Evolutionary conservation across 2,329 filamentous ascomycete genomes (phyloP), one percentile per base, ranked within the genome.

Genomic region (Dactylonectria macrodidyma): DNA sequence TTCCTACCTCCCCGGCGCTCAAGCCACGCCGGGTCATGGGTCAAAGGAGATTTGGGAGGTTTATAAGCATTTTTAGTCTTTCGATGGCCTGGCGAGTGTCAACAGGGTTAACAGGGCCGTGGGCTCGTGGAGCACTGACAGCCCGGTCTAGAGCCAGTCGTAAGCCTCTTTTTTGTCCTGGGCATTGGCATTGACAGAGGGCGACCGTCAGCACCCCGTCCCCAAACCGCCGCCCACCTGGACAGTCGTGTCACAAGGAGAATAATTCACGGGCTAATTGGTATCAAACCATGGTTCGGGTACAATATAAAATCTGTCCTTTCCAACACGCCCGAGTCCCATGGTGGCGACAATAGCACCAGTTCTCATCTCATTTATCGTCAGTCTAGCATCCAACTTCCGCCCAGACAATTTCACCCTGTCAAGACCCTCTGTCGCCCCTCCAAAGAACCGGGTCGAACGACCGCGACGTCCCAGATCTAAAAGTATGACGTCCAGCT

Each of bases 1-100:
- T 30, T 30, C 19, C 22, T 30, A 55, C 33, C 56, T 62, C 64
- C 56, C 47, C 61, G 62, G 62, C 66, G 68, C 62, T 70, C 68
- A 55, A 66, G n/a, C 24, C 68, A 68, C 65, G 61, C 67, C 61
- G 46, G 48, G 58, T 44, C 24, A 52, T 60, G 46, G 48, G 57
- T 16, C n/a, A 50, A 26, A 19, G n/a, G n/a, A n/a, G n/a, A n/a
- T 44, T 38, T 54, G 51, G 62, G 59, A 61, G 38, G 38, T 50
- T 65, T 51, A 47, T n/a, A 62, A 59, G 66, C 64, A 60, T 33
- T 41, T 38, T 16, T 54, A 19, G 50, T 5, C n/a, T 14, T n/a
- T 44, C 14, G 16, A 34, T 36, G 47, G 47, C n/a, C 24, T 16
- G 26, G 7, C n/a, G 48, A 26, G 16, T 8, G 26, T 30, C 26